phyloP scores from a whole-genome alignment of 768 basidiomycete species.

The Paxillus ammoniavirescens region DNA sequence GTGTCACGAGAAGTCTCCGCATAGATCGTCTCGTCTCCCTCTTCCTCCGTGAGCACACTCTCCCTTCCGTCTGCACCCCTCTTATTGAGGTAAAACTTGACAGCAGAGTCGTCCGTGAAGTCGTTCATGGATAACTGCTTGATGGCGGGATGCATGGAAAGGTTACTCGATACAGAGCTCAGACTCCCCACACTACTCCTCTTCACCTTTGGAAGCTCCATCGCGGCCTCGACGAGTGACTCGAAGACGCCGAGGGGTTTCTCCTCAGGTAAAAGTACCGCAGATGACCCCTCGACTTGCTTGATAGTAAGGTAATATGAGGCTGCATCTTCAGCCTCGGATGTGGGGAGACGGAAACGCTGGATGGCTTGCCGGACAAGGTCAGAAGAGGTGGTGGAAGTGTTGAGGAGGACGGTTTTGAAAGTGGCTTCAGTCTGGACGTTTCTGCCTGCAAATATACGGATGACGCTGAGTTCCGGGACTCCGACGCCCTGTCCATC shows the following conservation, averaged over 20 bases:
- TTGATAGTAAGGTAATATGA: slow-evolving; percentile 90
- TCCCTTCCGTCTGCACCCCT: slow-evolving; percentile 44
- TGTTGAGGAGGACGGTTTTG: slow-evolving; percentile 93
- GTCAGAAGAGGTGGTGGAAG: slow-evolving; percentile 79
- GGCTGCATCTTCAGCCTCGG: slow-evolving; percentile 50
- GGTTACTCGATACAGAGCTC: slow-evolving; percentile 87
- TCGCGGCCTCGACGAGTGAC: slow-evolving; percentile 74
- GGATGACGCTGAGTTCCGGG: slow-evolving; percentile 89
- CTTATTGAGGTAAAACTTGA: slow-evolving; percentile 94
- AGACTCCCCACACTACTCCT: slow-evolving; percentile 92
- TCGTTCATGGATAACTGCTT: slow-evolving; percentile 94
- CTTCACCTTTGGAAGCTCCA: slow-evolving; percentile 84
- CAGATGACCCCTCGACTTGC: slow-evolving; percentile 85
- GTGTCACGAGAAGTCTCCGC: slow-evolving; percentile 36
- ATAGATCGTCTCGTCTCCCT: slow-evolving; percentile 39
- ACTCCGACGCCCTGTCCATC: slow-evolving; percentile 63
- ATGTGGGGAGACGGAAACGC: slow-evolving; percentile 78
- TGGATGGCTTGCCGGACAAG: slow-evolving; percentile 92
- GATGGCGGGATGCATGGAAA: slow-evolving; percentile 95
- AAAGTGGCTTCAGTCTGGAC: slow-evolving; percentile 95
- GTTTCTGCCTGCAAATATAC: slow-evolving; percentile 91
- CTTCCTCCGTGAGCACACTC: slow-evolving; percentile 44
- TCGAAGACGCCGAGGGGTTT: slow-evolving; percentile 91
- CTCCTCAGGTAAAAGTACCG: slow-evolving; percentile 67
- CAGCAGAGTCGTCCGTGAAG: slow-evolving; percentile 93